Base-by-base conservation (phyloP, 306 rosid genomes). In the Sesbania bispinosa region DNA sequence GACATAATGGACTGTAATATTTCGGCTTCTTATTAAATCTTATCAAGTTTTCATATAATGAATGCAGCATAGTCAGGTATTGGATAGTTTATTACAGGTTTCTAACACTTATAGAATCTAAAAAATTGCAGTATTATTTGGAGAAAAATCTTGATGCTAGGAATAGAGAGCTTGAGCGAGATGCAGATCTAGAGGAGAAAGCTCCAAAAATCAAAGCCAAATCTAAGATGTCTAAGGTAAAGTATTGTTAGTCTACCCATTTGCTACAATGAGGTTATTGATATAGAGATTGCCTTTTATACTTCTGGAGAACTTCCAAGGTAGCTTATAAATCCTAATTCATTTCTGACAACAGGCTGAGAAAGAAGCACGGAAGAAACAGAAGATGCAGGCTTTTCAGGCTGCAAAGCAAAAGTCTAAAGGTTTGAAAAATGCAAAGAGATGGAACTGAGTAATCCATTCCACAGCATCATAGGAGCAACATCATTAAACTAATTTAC, bases 161-260 rank as follows among this genome's bases (percentile, higher is more conserved):
- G 80, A 82, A 47, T 64, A 84, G 84, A 78, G 94, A 75, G 84
- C 85, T 87, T 24, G 94, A 86, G 74, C 96, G 96, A 0, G 92
- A 89, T 73, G 96, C 97, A 0, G 97, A 86, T 64, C 85, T 92
- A 7, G 97, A 87, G 35, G 93, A 82, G 52, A 92, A 87, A 77
- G 97, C 94, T 74, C 96, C 96, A 19, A 87, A 89, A 80, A 80
- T 85, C 47, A 92, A 92, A 77, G 97, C 97, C 73, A 92, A 92
- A 83, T 92, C 96, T 14, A 92, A 92, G 88, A 89, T 92, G 97
- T 89, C 97, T 7, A 92, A 87, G 92, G 97, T 89, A 76, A 30
- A 14, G 59, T 10, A 16, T n/a, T 42, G 16, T 59, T 41, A 67
- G 43, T 42, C 65, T 21, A 43, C n/a, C 15, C 39, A 5, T 18